A percentile compares a stretch with the other conserved stretches of the same genome.
Evolutionary conservation across 1,284 basidiomycete genomes (phyloP).

Genomic region (Bondarzewia mesenterica): DNA sequence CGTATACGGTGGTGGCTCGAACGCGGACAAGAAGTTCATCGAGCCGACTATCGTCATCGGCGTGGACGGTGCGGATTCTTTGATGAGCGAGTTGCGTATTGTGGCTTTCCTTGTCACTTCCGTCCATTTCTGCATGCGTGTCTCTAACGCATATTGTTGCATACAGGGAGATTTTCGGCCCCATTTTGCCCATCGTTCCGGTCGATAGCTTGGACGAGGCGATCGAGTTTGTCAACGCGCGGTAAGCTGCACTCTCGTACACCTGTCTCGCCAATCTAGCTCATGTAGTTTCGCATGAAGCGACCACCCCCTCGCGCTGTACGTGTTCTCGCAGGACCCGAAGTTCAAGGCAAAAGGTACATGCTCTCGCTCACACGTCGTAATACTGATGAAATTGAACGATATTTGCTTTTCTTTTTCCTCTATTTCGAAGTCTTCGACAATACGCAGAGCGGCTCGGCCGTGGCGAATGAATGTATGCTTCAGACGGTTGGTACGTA

Average conservation of each 20-base stretch:
- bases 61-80: conserved; percentile 53
- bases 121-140: background rate
- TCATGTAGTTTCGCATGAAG: conserved; percentile 23
- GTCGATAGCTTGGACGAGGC: conserved; percentile 68
- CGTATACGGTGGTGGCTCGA: conserved; percentile 62
- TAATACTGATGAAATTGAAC: no score
- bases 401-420: no score
- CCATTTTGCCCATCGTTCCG: conserved; percentile 63
- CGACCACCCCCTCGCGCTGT: conserved; percentile 71
- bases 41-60: conserved; percentile 64
- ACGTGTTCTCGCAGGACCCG: conserved; percentile 63
- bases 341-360: conserved; percentile 55
- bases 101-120: no score
- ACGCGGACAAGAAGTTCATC: conserved; percentile 51
- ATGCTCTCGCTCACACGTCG: background rate
- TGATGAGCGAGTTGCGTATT: conserved; percentile 66
- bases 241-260: conserved; percentile 27
- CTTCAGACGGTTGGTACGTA: conserved; percentile 44
- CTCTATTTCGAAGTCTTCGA: conserved; percentile 60
- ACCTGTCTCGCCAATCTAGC: background rate
- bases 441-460: conserved; percentile 61
- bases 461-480: conserved; percentile 59
- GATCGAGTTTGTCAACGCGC: conserved; percentile 58
- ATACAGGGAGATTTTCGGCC: conserved; percentile 29
- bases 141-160: background rate